Base-by-base conservation (phyloP, 192 early-diverging fungal species). In the Ramicandelaber brevisporus region DNA sequence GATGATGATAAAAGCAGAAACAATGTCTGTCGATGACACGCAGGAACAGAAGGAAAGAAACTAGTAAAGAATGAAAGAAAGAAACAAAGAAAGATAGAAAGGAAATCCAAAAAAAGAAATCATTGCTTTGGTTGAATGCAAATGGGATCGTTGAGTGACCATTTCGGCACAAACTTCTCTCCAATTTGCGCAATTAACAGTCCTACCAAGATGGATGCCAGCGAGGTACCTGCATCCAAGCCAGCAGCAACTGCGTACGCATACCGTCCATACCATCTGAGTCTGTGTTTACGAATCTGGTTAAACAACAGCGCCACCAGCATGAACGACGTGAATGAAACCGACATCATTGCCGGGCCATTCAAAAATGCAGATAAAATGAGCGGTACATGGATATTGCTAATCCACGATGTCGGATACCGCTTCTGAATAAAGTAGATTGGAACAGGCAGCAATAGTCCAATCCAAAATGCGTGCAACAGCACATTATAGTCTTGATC, bases 241-340 rank as follows among this genome's bases (percentile, higher is more conserved):
- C 57, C 68, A 0, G 58, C 68, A 1, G 57, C 50, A 4, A 66
- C 31, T 0, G 62, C 38, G 42, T 60, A 71, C 10, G 63, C 59
- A 36, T 64, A 66, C 17, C 50, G 40, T 23, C 37, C 44, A 46
- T 57, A 86, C 64, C 71, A 76, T 5, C 32, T 56, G 37, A 53
- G 50, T 24, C 60, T 53, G 30, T 64, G 59, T 44, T 75, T 66
- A 45, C 70, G 60, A 22, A 55, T 47, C 33, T 57, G 72, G 45
- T 78, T 78, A 34, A 70, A 70, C 28, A 77, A 40, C 46, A 73
- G 68, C 2, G n/a, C n/a, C 66, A 70, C 2, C 63, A 27, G 41
- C n/a, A 64, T 54, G 28, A 60, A 55, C 42, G 42, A 53, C 30
- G 45, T 49, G 15, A 50, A 47, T 27, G 51, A 53, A 9, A 50